Evolutionary conservation across 805 yeast species (phyloP).

Genomic region (Metschnikowia chrysomelidarum): DNA sequence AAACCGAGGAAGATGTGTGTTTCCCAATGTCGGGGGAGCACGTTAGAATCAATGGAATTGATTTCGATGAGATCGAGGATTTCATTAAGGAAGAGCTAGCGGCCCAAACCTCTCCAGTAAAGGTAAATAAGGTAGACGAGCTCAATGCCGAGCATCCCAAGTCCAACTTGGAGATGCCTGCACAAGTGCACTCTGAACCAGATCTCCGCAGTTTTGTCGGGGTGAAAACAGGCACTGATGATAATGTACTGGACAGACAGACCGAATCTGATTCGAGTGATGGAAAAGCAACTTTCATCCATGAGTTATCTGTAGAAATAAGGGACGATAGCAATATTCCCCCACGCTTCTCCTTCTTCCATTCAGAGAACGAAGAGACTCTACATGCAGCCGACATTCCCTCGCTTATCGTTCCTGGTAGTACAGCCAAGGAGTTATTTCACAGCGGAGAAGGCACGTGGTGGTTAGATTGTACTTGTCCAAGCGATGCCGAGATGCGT

Average conservation of each 20-base stretch:
- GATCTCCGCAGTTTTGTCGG: not conserved
- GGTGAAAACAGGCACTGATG: constrained; percentile 19
- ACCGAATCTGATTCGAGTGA: constrained; percentile 19
- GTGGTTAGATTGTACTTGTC: constrained; percentile 96
- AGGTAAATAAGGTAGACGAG: constrained; percentile 33
- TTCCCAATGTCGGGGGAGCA: constrained; percentile 82
- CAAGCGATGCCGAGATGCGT: constrained; percentile 94
- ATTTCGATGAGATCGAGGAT: constrained; percentile 86
- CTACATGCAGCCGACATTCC: constrained; percentile 87
- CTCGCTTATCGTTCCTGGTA: constrained; percentile 64
- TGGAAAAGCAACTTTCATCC: constrained; percentile 38
- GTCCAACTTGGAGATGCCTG: constrained; percentile 4
- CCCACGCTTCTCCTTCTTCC: constrained; percentile 80
- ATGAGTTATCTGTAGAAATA: constrained; percentile 34
- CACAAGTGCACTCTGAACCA: not conserved
- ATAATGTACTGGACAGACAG: constrained; percentile 17
- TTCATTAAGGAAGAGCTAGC: constrained; percentile 65
- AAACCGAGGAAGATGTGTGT: constrained; percentile 96
- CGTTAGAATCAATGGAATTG: constrained; percentile 68
- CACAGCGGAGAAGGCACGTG: constrained; percentile 74
- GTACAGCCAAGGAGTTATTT: constrained; percentile 67
- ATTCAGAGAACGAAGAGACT: constrained; percentile 80
- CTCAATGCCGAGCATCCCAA: constrained; percentile 52
- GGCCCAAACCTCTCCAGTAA: too few species aligned
- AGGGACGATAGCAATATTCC: constrained; percentile 42